Base-by-base conservation (phyloP, 495 filamentous ascomycete genomes). In the Daldinia caldariorum region DNA sequence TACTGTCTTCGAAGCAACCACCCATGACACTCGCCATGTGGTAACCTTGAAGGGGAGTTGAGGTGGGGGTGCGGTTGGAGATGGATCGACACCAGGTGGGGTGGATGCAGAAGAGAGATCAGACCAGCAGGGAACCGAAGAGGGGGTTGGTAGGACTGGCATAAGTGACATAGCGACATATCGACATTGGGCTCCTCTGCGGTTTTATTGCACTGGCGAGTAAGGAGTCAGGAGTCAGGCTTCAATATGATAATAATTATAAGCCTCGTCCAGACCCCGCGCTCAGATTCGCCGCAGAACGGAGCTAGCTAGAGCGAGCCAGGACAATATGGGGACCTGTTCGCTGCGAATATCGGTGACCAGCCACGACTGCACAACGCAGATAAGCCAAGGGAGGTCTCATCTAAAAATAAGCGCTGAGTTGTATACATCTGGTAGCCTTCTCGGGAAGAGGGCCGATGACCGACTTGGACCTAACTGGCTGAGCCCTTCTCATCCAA, bases 11-110 rank as follows among this genome's bases (percentile, higher is more conserved):
- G 55, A 55, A 61, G 58, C 62, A 29, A 66, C 50, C 61, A 81
- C 73, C 79, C 78, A 78, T 77, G 78, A 77, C 78, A 74, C 76
- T 80, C 78, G 79, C 80, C 80, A 82, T 81, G 79, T 82, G 80
- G 80, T 81, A 76, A 76, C 71, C 63, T 75, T 73, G 74, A 79
- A 72, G 68, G 64, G 61, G 75, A 63, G 66, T 63, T 64, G 68
- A 54, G 51, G 61, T 66, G 62, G 66, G 67, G 66, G 59, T 57
- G 60, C 22, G 60, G 56, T 62, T 68, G 58, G 65, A 69, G 70
- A 72, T 69, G 61, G 70, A 72, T 72, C 70, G 70, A 69, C 70
- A 51, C 31, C 49, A 66, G 65, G 70, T 68, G 70, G 70, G 70
- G 70, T 72, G 70, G n/a, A 47, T 37, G 57, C 57, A 72, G 22